phyloP scores from a whole-genome alignment of 2,329 filamentous ascomycete species.

The Neofusicoccum kwambonambiense region DNA sequence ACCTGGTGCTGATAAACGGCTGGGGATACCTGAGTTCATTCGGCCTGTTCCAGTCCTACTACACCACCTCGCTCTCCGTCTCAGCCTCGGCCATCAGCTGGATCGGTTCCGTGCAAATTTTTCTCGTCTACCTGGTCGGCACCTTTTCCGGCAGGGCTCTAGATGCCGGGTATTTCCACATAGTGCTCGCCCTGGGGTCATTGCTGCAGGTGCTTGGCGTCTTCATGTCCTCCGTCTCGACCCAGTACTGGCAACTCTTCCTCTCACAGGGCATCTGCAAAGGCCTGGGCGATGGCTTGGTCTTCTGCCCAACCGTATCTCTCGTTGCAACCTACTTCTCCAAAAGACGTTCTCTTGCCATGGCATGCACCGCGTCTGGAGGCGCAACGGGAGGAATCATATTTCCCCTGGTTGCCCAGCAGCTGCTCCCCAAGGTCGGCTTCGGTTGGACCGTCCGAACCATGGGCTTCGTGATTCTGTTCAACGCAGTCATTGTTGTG shows the following conservation, averaged over 20 bases:
- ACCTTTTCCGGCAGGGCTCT: constrained; percentile 43
- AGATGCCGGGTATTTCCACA: constrained; percentile 43
- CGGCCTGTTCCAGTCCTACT: constrained; percentile 57
- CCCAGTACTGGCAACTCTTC: constrained; percentile 47
- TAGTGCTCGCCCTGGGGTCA: constrained; percentile 30
- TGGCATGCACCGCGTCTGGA: constrained; percentile 61
- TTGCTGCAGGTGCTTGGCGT: constrained; percentile 40
- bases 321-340: constrained; percentile 56
- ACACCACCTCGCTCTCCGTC: constrained; percentile 32
- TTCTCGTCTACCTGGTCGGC: constrained; percentile 45
- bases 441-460: constrained; percentile 64
- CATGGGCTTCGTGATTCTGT: constrained; percentile 60
- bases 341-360: constrained; percentile 55
- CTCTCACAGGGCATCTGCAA: constrained; percentile 35
- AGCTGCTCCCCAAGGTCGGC: constrained; percentile 60
- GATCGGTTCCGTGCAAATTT: constrained; percentile 50
- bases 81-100: constrained; percentile 46
- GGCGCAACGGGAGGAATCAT: constrained; percentile 62
- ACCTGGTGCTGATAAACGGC: constrained; percentile 19
- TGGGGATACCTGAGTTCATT: constrained; percentile 54
- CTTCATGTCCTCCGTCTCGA: constrained; percentile 45
- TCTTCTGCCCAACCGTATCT: constrained; percentile 33
- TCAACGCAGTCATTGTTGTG: constrained; percentile 39
- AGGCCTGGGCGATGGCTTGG: constrained; percentile 33
- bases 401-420: constrained; percentile 55